Evolutionary conservation across 208 protist genomes (phyloP).

Genomic region (Leishmania amazonensis): DNA sequence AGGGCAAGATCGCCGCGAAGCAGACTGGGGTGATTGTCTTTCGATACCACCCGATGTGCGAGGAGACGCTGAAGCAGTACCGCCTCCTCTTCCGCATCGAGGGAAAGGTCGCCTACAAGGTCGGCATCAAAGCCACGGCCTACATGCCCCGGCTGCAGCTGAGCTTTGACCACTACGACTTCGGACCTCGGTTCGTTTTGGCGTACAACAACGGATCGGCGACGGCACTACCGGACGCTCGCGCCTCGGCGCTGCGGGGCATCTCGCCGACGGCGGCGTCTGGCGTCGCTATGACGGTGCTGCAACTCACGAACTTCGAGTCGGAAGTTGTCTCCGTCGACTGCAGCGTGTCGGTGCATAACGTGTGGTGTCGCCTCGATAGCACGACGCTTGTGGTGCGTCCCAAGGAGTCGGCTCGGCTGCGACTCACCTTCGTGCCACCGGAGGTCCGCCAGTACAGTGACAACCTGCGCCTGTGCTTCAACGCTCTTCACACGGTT

Average conservation of each 20-base stretch:
- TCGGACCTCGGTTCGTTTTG: slow-evolving; percentile 92
- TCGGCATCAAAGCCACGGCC: slow-evolving; percentile 78
- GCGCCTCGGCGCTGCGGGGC: background rate
- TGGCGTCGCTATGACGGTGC: slow-evolving; percentile 22
- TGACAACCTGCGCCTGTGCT: slow-evolving; percentile 90
- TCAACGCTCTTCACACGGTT: slow-evolving; percentile 93
- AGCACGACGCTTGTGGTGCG: slow-evolving; percentile 83
- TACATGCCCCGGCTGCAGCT: slow-evolving; percentile 91
- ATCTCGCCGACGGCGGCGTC: slow-evolving; percentile 23
- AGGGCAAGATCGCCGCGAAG: slow-evolving; percentile 72
- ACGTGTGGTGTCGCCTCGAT: slow-evolving; percentile 87
- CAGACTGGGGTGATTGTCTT: slow-evolving; percentile 71
- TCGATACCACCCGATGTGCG: slow-evolving; percentile 77
- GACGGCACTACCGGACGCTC: slow-evolving; percentile 1
- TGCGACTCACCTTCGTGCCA: slow-evolving; percentile 91
- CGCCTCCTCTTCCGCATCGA: slow-evolving; percentile 80
- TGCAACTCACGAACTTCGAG: slow-evolving; percentile 93
- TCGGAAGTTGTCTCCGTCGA: slow-evolving; percentile 86
- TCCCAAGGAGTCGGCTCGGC: slow-evolving; percentile 66
- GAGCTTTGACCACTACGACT: slow-evolving; percentile 87
- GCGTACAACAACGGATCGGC: slow-evolving; percentile 39
- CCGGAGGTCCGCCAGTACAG: slow-evolving; percentile 78
- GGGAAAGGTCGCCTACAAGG: slow-evolving; percentile 73
- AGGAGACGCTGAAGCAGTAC: slow-evolving; percentile 74
- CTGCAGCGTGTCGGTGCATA: slow-evolving; percentile 71